Evolutionary conservation across 768 basidiomycete genomes (phyloP), one percentile per base, ranked within the genome.

Genomic region (Pleurotus eryngii): DNA sequence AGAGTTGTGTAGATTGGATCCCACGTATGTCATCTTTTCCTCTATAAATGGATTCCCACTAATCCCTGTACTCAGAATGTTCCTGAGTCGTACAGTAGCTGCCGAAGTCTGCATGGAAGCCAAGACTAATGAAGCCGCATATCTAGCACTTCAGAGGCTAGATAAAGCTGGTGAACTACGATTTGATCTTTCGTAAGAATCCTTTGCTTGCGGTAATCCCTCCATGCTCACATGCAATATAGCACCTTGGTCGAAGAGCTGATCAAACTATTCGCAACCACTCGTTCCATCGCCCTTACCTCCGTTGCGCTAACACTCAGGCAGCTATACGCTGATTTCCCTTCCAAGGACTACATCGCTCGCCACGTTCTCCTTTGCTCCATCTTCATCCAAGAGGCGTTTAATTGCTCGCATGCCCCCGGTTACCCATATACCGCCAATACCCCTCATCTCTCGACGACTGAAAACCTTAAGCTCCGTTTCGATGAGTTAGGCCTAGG

Each of bases 21-120:
- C 81, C 40, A 81, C 80, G 89, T 91, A 70, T 63, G 77, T 65
- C 56, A 24, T 56, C 47, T 47, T 42, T 30, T 3, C 11, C 30
- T 9, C 11, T 35, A 11, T 35, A 35, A 35, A 35, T 35, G 30
- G 45, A 18, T 26, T 55, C 43, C 27, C 17, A 58, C 22, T 59
- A 27, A 46, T 22, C 56, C 22, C 57, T 58, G 42, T 40, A 37
- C 60, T 12, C 59, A 91, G 90, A 49, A 90, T 92, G 89, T 92
- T 89, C 67, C 75, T 91, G 49, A 89, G 84, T 63, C 84, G 89
- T 46, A 90, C 89, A 11, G 87, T 92, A n/a, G 89, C 89, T 0
- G 88, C 84, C 1, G 90, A 92, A 66, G 81, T 90, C 22, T 89
- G 88, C 64, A 89, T 92, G 86, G 89, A 92, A 68, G 83, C 85